Conservation (phyloP, 192 early-diverging fungal genomes). For the Coemansia sp. region DNA sequence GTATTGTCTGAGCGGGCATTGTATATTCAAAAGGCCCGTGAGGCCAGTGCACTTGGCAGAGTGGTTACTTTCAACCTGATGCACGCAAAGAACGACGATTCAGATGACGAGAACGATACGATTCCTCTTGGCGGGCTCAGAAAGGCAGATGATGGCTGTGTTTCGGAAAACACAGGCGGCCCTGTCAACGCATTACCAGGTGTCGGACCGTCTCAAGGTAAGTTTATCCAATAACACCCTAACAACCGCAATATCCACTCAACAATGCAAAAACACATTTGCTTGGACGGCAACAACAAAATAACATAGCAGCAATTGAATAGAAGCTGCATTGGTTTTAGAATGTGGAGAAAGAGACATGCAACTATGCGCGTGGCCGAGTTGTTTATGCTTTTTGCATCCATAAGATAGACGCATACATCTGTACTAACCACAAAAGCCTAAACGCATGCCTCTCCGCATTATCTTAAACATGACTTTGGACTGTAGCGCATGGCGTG, state of each 20-base stretch:
- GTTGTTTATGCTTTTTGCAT: background rate
- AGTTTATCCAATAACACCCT: background rate
- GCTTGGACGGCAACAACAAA: no score
- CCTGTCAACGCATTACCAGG: background rate
- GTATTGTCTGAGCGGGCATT: constrained; percentile 34
- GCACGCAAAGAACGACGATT: background rate
- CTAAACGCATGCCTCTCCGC: background rate
- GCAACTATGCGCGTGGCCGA: background rate
- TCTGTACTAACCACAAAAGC: no score
- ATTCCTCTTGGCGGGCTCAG: constrained; percentile 43
- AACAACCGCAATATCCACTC: background rate
- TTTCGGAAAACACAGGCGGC: background rate
- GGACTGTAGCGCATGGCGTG: background rate
- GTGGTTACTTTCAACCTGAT: constrained; percentile 16
- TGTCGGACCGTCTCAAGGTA: constrained; percentile 6
- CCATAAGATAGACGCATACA: no score
- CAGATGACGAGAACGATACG: constrained; percentile 33
- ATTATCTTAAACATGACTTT: background rate
- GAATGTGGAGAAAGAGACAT: background rate
- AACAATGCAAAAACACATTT: no score
- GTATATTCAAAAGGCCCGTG: constrained; percentile 44
- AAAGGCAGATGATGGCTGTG: constrained; percentile 3
- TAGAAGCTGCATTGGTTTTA: background rate
- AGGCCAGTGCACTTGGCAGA: constrained; percentile 45
- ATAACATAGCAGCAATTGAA: background rate